Base-by-base conservation (phyloP, 352 stramenopile species). In the Phytophthora europaea region DNA sequence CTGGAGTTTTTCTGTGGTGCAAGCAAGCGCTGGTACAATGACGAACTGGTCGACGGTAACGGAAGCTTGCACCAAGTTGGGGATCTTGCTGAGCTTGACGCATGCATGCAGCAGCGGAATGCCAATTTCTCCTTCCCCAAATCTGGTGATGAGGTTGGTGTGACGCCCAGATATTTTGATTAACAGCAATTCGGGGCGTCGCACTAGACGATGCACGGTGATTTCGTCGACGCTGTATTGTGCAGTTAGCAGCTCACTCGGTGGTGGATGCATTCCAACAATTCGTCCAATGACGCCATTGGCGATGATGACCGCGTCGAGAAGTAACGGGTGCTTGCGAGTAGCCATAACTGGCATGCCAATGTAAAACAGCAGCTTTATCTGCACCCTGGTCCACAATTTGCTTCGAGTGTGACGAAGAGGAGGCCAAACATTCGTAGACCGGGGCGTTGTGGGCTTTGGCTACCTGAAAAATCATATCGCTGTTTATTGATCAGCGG, bases 1-100 rank as follows among this genome's bases (percentile, higher is more conserved):
- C 51, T 73, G 70, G 0, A 68, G 53, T n/a, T 18, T 78, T 52
- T 73, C 70, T 3, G 65, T 73, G 0, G 70, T 78, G 23, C 59
- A 73, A 5, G 70, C 47, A 48, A 73, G 73, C 3, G 50, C 65
- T 15, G 70, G 55, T 1, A 78, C 70, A 0, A 68, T 23, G 3
- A 60, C 45, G 16, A 73, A 78, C 38, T 74, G 65, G 2, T 61
- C 20, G 0, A 78, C 56, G 0, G 65, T 74, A 4, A 74, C 16
- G 0, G 15, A 56, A 50, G 43, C 20, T 18, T 65, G 53, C 6
- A 34, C 6, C 15, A 69, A 55, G 20, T 68, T 61, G 2, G 38
- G 16, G 2, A 69, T 47, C 23, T 26, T 26, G 23, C 23, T 26
- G 23, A 26, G 23, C 23, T 26, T 26, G 23, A 15, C 57, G 31